Base-by-base conservation (phyloP, 257 asterid species). In the Lithospermum erythrorhizon region DNA sequence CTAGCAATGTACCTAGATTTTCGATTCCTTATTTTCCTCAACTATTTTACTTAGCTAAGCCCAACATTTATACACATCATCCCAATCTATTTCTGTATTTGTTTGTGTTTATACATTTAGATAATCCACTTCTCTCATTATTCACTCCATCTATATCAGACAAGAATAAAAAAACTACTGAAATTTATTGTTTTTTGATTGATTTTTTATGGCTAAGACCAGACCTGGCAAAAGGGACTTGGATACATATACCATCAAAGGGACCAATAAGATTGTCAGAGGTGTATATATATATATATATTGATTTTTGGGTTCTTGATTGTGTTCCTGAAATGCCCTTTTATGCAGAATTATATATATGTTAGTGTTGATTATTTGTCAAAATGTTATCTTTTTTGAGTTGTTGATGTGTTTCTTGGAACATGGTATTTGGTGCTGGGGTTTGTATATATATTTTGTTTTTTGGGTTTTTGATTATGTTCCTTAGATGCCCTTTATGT, bases 261-360 rank as follows among this genome's bases (percentile, higher is more conserved):
- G 89, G 75, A 74, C 91, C 53, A 72, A 76, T 72, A 76, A 83
- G 63, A 58, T 73, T 20, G 89, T 86, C 20, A 69, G 72, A 76
- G 85, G 95, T 86, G 78, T 20, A 10, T 86, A 79, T 20, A 10
- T 29, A 22, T n/a, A n/a, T n/a, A n/a, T n/a, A n/a, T n/a, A n/a
- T n/a, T n/a, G n/a, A n/a, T 35, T 35, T 35, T 27, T 27, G 32
- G 6, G 32, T 27, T 27, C 32, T 27, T 27, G 32, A 27, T 27
- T 27, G 6, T 27, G 32, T 27, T 27, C 32, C 32, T 35, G 45
- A 8, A 35, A 35, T 35, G 11, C 14, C 45, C 45, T 35, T 35
- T 0, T 8, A 10, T 9, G 37, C 37, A 30, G 8, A 30, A 30
- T 30, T 30, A 30, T 24, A 30, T 6, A 27, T 27, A 30, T 30